phyloP scores from a whole-genome alignment of 75 land plant species.

The Cupressus sempervirens region DNA sequence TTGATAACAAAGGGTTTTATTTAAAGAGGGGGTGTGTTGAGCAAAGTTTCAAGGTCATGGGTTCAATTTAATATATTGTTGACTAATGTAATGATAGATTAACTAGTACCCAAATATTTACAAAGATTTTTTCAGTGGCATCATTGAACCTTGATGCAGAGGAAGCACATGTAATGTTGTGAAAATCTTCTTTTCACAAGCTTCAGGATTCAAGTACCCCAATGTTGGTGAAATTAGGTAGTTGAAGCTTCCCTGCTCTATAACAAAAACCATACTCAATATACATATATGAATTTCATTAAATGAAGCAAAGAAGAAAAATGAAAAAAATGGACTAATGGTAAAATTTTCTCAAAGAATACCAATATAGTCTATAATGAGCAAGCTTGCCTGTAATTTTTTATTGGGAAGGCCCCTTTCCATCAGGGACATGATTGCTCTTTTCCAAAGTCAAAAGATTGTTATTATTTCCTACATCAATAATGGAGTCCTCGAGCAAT shows the following conservation, averaged over 20 bases:
- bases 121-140: background rate
- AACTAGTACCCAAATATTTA: background rate
- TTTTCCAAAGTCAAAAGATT: background rate
- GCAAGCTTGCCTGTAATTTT: constrained; percentile 14
- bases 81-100: no score
- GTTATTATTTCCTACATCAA: constrained; percentile 23
- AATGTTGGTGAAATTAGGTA: background rate
- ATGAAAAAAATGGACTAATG: no score
- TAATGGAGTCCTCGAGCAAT: constrained; percentile 20
- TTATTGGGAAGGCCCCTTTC: background rate
- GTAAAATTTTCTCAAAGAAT: background rate
- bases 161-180: background rate
- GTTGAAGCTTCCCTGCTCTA: background rate
- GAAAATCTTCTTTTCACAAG: background rate
- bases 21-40: no score
- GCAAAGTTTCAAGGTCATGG: no score
- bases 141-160: background rate
- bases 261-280: no score
- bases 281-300: background rate
- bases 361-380: constrained; percentile 10
- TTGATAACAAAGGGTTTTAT: no score
- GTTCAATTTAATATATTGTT: no score
- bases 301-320: no score
- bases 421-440: constrained; percentile 20
- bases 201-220: background rate